These are phyloP conservation scores for Metschnikowia continentalis DNA, from an alignment of 805 yeast species.

Conservation along the genomic window DNA sequence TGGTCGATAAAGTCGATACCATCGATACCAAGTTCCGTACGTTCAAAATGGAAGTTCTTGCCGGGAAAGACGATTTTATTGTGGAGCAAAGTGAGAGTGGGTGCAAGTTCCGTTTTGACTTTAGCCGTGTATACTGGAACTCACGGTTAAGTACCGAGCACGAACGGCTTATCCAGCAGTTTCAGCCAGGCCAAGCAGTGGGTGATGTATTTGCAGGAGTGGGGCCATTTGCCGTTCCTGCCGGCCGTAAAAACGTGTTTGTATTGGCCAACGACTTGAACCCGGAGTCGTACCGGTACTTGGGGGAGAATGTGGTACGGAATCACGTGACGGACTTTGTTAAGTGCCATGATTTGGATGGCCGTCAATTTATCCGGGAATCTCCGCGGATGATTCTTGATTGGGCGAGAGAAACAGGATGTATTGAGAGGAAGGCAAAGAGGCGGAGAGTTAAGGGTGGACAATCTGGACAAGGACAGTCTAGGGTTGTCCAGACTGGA, in stretches of 20 bases:
- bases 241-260: conserved; percentile 75
- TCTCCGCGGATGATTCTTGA: conserved; percentile 52
- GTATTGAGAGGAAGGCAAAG: conserved; percentile 33
- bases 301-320: conserved; percentile 55
- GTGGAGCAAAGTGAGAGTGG: conserved; percentile 88
- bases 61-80: conserved; percentile 70
- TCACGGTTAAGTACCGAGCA: conserved; percentile 93
- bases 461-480: not conserved
- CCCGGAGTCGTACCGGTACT: conserved; percentile 75
- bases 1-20: conserved; percentile 84
- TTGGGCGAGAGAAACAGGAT: conserved; percentile 36
- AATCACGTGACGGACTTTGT: conserved; percentile 66
- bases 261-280: conserved; percentile 92
- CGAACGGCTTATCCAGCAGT: conserved; percentile 64
- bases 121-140: conserved; percentile 95
- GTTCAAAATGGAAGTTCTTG: conserved; percentile 88
- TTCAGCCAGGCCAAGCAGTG: conserved; percentile 66
- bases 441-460: conserved; percentile 26
- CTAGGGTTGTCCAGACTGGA: no score
- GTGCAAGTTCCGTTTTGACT: conserved; percentile 82
- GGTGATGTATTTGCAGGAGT: conserved; percentile 98
- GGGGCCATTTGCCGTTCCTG: conserved; percentile 97
- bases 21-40: conserved; percentile 89
- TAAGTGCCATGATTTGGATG: conserved; percentile 68
- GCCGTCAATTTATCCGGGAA: conserved; percentile 68